Percentiles rank a stretch among this genome's conserved stretches.
phyloP scores from a whole-genome alignment of 805 yeast species.

The Ogataea haglerorum region DNA sequence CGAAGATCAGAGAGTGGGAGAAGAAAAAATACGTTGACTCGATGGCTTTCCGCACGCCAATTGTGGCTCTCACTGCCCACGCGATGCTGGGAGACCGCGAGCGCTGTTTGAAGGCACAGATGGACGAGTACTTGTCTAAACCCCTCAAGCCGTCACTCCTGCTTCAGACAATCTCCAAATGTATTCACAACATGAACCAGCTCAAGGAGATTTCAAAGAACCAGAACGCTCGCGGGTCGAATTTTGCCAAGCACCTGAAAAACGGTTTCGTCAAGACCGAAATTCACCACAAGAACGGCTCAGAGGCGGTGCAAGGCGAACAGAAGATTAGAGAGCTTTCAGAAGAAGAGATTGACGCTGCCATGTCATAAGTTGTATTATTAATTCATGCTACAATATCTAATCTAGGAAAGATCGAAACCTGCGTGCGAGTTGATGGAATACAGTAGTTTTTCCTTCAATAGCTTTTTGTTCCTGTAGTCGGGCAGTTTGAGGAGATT shows the following conservation, averaged over 20 bases:
- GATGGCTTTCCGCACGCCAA: slow-evolving; percentile 74
- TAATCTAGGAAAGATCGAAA: slow-evolving; percentile 66
- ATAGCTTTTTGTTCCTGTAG: slow-evolving; percentile 55
- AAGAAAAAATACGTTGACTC: slow-evolving; percentile 70
- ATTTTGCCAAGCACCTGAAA: slow-evolving; percentile 37
- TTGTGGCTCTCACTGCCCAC: slow-evolving; percentile 87
- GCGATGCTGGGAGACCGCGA: slow-evolving; percentile 94
- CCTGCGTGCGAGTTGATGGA: slow-evolving; percentile 83
- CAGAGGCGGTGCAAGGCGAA: slow-evolving; percentile 5
- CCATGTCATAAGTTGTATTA: neutral
- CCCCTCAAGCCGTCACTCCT: slow-evolving; percentile 81
- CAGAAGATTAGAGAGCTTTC: slow-evolving; percentile 16
- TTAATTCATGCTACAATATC: neutral
- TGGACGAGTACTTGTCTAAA: slow-evolving; percentile 89
- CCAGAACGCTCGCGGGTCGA: slow-evolving; percentile 43
- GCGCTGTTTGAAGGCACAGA: slow-evolving; percentile 79
- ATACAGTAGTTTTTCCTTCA: slow-evolving; percentile 65
- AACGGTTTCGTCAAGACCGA: slow-evolving; percentile 21
- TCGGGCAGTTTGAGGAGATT: slow-evolving; percentile 84
- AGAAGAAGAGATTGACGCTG: slow-evolving; percentile 5
- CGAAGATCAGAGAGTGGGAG: slow-evolving; percentile 85
- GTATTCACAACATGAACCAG: slow-evolving; percentile 68
- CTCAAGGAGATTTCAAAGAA: slow-evolving; percentile 50
- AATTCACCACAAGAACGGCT: slow-evolving; percentile 9
- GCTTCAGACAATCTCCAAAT: slow-evolving; percentile 81